Conservation (phyloP, 768 basidiomycete genomes). For the Neoboletus subvelutipes region DNA sequence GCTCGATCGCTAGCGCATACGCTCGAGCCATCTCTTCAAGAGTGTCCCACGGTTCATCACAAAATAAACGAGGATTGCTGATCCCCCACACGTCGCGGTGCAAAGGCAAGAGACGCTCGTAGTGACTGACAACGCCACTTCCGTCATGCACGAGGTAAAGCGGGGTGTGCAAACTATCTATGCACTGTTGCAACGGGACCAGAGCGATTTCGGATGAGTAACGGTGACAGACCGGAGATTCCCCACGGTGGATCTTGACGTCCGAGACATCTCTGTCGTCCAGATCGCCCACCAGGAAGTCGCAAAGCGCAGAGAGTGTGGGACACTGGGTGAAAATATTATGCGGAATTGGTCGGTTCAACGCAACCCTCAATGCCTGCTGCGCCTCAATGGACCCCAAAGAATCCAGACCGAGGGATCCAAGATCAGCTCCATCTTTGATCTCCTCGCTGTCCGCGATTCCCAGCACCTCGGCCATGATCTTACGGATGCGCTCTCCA, state of each 20-base stretch:
- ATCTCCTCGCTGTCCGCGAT: constrained; percentile 34
- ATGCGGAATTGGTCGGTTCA: constrained; percentile 42
- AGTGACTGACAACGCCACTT: constrained; percentile 57
- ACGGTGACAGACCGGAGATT: not conserved
- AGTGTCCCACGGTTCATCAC: constrained; percentile 46
- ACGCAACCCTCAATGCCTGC: constrained; percentile 44
- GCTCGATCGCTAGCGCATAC: constrained; percentile 46
- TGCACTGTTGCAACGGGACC: constrained; percentile 38
- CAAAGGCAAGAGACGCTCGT: constrained; percentile 45
- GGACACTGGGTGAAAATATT: constrained; percentile 41
- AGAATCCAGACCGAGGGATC: constrained; percentile 60
- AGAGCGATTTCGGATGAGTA: constrained; percentile 33
- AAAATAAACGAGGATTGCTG: constrained; percentile 51
- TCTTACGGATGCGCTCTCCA: constrained; percentile 31
- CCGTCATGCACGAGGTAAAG: constrained; percentile 75
- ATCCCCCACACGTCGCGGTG: constrained; percentile 61
- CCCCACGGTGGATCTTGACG: not conserved
- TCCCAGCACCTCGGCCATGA: constrained; percentile 49
- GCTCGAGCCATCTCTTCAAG: constrained; percentile 51
- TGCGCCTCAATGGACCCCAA: constrained; percentile 62
- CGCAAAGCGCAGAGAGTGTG: constrained; percentile 34
- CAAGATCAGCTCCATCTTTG: constrained; percentile 45
- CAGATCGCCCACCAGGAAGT: constrained; percentile 9
- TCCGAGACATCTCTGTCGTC: not conserved
- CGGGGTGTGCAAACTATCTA: constrained; percentile 30